Evolutionary conservation across 257 asterid species (phyloP), one percentile per base, ranked within the genome.

Genomic region (Penstemon eatonii): DNA sequence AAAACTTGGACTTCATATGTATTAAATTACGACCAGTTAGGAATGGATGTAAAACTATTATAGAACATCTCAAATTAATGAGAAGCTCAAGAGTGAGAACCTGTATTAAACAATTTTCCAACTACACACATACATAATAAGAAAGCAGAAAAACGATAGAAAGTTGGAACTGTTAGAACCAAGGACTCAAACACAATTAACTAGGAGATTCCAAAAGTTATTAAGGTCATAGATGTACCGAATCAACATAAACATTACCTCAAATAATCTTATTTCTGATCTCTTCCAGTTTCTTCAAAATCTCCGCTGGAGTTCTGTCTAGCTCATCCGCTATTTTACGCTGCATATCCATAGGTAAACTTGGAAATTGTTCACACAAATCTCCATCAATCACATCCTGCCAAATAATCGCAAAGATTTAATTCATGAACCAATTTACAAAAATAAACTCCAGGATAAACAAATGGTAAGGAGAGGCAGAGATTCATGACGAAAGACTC

Each of bases 351-450:
- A 94, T 84, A 6, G 98, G 96, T 72, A 91, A 61, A 4, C 96
- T 82, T 41, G 99, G 97, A 64, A 89, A 94, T 69, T 94, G 98
- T 59, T 94, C 99, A 33, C 99, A 94, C 72, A 94, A 69, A 76
- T 94, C 98, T 66, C 99, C 99, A 72, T 94, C 98, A 41, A 93
- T 88, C 63, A 93, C 99, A 70, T 90, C 99, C 99, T 93, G 86
- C 82, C 75, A 77, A 64, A 47, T 42, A 10, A 44, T 65, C 19
- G 55, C 66, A 66, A 60, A 60, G 39, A 49, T 54, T 67, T 13
- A 57, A 39, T 61, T 71, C 70, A 72, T 40, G 49, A 73, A 25
- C 9, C 65, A 46, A 52, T 36, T 6, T 7, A 47, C 61, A 36
- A 11, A 11, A 56, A 59, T 46, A 52, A 51, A 42, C 54, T 4